Percentiles rank a stretch among this genome's conserved stretches.
Conservation (phyloP, 2,329 filamentous ascomycete species). For the Venturia effusa region DNA sequence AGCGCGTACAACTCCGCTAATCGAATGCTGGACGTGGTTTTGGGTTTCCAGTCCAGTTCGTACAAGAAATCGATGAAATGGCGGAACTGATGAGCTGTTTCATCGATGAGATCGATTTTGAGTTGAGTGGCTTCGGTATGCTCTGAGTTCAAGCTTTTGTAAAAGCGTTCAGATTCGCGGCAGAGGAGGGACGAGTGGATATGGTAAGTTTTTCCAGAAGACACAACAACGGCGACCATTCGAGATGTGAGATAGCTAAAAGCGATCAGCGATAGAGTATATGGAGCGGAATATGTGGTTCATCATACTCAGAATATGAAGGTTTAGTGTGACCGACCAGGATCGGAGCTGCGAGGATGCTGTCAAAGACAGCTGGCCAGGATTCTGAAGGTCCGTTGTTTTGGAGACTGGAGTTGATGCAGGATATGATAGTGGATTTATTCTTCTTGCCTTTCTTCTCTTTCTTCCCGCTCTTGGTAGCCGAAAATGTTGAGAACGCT, state of each 20-base stretch:
- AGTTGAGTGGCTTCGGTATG: not conserved
- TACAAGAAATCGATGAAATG: constrained; percentile 7
- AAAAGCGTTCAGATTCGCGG: constrained; percentile 4
- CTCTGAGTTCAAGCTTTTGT: not conserved
- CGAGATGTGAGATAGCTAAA: constrained; percentile 7
- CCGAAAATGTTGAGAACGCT: too few relatives aligned
- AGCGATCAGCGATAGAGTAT: not conserved
- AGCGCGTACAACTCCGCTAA: not conserved
- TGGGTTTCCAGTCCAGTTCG: not conserved
- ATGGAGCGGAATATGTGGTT: not conserved
- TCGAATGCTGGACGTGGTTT: not conserved
- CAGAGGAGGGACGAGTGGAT: constrained; percentile 10
- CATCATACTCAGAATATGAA: not conserved
- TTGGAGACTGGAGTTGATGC: not conserved
- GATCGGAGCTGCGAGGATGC: not conserved
- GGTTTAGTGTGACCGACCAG: not conserved
- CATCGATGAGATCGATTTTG: constrained; percentile 6
- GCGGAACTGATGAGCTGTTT: not conserved
- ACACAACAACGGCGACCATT: not conserved
- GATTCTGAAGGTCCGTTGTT: not conserved
- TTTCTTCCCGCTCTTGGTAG: too few relatives aligned
- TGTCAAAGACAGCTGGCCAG: not conserved
- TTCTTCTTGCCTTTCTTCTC: not conserved
- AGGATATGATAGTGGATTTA: not conserved
- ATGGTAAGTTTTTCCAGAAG: not conserved